Percentiles rank a stretch among this genome's conserved stretches.
phyloP scores from a whole-genome alignment of 129 eudicot species.

The Calendula officinalis region DNA sequence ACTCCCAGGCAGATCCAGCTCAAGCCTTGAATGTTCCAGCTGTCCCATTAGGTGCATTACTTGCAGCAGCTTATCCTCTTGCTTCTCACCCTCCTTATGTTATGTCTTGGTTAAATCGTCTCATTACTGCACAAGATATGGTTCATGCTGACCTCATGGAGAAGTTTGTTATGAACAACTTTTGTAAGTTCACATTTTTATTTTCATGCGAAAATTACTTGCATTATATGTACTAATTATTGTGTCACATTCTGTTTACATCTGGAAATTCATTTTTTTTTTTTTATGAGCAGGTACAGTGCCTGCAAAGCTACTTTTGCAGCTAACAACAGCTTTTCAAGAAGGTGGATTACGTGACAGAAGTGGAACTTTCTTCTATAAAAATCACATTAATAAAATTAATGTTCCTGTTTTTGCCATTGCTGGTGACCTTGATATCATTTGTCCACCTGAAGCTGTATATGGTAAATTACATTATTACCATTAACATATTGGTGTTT shows the following conservation, averaged over 20 bases:
- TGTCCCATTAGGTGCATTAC: slow-evolving; percentile 70
- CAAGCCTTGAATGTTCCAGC: slow-evolving; percentile 56
- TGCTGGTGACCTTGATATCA: slow-evolving; percentile 70
- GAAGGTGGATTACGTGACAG: slow-evolving; percentile 67
- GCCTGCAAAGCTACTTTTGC: slow-evolving; percentile 75
- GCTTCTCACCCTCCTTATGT: slow-evolving; percentile 74
- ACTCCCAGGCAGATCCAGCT: slow-evolving; percentile 60
- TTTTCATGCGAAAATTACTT: slow-evolving; percentile 1
- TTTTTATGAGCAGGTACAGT: slow-evolving; percentile 49
- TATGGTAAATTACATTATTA: slow-evolving; percentile 44
- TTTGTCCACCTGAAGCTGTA: slow-evolving; percentile 92
- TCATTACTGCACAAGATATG: slow-evolving; percentile 64
- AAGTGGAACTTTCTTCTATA: slow-evolving; percentile 62
- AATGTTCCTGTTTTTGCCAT: slow-evolving; percentile 61
- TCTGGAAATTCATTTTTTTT: not conserved
- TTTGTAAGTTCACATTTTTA: slow-evolving; percentile 44
- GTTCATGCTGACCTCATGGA: slow-evolving; percentile 67
- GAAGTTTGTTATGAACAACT: slow-evolving; percentile 67
- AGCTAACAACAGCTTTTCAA: slow-evolving; percentile 65
- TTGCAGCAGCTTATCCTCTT: slow-evolving; percentile 68
- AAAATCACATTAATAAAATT: slow-evolving; percentile 57
- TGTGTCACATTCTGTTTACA: not conserved
- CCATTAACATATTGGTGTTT: not conserved
- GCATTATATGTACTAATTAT: not conserved
- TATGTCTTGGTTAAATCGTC: slow-evolving; percentile 67